These are phyloP conservation scores for Ophiocordyceps australis DNA, from an alignment of 2,329 filamentous ascomycete species.

Conservation along the genomic window DNA sequence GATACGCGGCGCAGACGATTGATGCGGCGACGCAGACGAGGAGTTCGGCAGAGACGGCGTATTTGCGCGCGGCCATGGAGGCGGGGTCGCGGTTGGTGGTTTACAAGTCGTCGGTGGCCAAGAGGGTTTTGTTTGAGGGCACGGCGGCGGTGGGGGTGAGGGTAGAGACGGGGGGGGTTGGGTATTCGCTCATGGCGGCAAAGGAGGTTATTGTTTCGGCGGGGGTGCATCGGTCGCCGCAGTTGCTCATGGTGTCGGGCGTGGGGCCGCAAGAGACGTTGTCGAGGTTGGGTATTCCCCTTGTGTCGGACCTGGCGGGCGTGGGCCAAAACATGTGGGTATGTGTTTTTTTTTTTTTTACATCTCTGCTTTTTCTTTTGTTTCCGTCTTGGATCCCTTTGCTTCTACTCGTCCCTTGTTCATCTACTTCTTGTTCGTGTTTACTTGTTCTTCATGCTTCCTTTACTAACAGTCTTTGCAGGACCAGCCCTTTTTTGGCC, in stretches of 20 bases:
- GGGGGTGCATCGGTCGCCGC: conserved; percentile 3
- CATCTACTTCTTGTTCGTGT: no score
- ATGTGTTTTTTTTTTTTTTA: no score
- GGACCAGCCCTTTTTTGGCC: conserved; percentile 3
- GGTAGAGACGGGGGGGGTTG: conserved; percentile 7
- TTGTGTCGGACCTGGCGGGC: conserved; percentile 1
- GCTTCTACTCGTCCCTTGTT: no score
- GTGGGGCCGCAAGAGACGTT: conserved; percentile 2
- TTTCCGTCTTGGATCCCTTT: no score
- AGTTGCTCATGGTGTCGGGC: conserved; percentile 4
- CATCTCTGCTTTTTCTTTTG: no score
- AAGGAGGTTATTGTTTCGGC: conserved; percentile 4
- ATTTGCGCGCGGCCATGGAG: conserved; percentile 10
- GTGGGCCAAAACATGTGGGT: conserved; percentile 3
- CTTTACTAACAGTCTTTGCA: no score
- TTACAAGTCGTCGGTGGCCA: conserved; percentile 21
- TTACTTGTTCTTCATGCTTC: no score
- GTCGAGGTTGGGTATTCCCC: conserved; percentile 1
- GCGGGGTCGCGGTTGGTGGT: no score
- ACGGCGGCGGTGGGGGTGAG: conserved; percentile 17
- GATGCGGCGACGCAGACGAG: conserved; percentile 8
- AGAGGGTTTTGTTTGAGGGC: conserved; percentile 20
- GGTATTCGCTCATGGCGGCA: conserved; percentile 2
- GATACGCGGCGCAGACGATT: conserved; percentile 11
- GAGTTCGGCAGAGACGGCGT: conserved; percentile 17